A percentile compares a stretch with the other conserved stretches of the same genome.
These are phyloP conservation scores for Colletotrichum nymphaeae DNA, from an alignment of 2,329 filamentous ascomycete species.

Conservation along the genomic window DNA sequence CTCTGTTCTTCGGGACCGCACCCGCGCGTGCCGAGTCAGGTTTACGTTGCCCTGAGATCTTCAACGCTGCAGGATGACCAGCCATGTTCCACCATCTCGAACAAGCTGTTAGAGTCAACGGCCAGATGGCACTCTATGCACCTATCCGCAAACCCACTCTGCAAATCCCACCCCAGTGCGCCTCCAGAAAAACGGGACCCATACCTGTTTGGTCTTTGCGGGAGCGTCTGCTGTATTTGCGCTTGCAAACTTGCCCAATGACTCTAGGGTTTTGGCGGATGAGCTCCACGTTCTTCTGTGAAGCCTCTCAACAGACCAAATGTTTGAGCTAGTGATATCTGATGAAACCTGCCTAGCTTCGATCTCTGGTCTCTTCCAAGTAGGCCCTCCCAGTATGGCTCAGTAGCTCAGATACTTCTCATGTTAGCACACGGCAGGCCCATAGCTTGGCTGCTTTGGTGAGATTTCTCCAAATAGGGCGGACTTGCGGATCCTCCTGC, in stretches of 20 bases:
- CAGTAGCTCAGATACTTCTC: conserved; percentile 1
- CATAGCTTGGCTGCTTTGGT: background rate
- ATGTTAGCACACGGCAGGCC: conserved; percentile 21
- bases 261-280: conserved; percentile 41
- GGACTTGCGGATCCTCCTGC: conserved; percentile 24
- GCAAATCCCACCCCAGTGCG: conserved; percentile 25
- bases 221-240: conserved; percentile 50
- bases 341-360: conserved; percentile 53
- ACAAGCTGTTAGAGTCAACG: conserved; percentile 29
- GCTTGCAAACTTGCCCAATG: conserved; percentile 53
- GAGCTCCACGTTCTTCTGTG: conserved; percentile 54
- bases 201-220: conserved; percentile 53
- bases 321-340: conserved; percentile 48
- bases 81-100: conserved; percentile 59
- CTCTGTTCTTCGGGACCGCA: conserved; percentile 7
- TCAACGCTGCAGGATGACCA: conserved; percentile 41
- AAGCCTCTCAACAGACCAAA: conserved; percentile 50
- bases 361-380: conserved; percentile 39
- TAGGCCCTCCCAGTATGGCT: conserved; percentile 7
- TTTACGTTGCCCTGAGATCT: conserved; percentile 31
- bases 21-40: conserved; percentile 69
- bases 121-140: conserved; percentile 58
- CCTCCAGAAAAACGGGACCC: conserved; percentile 32
- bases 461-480: conserved; percentile 6
- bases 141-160: conserved; percentile 50